Percentiles rank a stretch among this genome's conserved stretches.
These are phyloP conservation scores for Rosa persica DNA, from an alignment of 306 rosid species.

Conservation along the genomic window DNA sequence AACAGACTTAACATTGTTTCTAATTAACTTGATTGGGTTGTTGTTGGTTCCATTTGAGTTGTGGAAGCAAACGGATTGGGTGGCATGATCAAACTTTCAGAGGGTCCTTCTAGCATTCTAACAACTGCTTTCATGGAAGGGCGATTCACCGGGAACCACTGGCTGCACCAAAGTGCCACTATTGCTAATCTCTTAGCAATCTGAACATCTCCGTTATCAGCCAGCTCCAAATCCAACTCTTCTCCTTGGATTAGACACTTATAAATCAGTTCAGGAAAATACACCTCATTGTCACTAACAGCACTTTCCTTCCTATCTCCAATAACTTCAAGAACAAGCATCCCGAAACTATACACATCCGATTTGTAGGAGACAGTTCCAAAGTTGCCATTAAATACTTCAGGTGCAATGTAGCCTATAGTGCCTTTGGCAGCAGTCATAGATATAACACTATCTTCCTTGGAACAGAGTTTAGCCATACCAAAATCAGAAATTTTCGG, in stretches of 20 bases:
- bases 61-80: conserved; percentile 11
- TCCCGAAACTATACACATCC: conserved; percentile 41
- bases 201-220: background rate
- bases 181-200: conserved; percentile 6
- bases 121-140: conserved; percentile 16
- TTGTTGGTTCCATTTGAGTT: background rate
- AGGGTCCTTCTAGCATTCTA: conserved; percentile 18
- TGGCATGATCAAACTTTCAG: conserved; percentile 1
- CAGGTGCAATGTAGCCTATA: conserved; percentile 43
- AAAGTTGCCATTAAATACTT: conserved; percentile 40
- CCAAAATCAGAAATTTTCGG: conserved; percentile 47
- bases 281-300: background rate
- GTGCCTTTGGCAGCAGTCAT: conserved; percentile 45
- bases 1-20: background rate
- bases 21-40: background rate
- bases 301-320: conserved; percentile 26
- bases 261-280: conserved; percentile 9
- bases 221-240: conserved; percentile 1
- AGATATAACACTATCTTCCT: conserved; percentile 31
- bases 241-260: background rate
- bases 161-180: conserved; percentile 17
- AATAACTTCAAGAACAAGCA: conserved; percentile 35
- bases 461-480: conserved; percentile 39
- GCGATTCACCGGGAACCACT: conserved; percentile 18
- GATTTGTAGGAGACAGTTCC: conserved; percentile 32